Evolutionary conservation across 805 yeast genomes (phyloP), one percentile per base, ranked within the genome.

Genomic region (Candida krabiensis): DNA sequence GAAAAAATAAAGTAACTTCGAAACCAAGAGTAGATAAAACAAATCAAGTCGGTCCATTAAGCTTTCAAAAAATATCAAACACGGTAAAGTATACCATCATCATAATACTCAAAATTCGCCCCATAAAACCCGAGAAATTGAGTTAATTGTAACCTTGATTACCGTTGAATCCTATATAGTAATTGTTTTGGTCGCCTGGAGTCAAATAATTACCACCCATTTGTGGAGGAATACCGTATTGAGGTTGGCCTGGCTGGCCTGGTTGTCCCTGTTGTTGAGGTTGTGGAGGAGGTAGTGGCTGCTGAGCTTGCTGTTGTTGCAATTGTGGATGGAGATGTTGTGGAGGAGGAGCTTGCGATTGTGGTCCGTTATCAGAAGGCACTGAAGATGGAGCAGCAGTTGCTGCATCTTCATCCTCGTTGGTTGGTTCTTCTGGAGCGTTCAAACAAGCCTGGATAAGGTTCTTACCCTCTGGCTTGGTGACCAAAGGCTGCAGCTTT

Each of bases 401-500:
- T 31, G 55, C 41, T 29, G 46, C 40, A 18, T 77, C 77, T 38
- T 78, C 85, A 33, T 81, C 88, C 34, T 79, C 85, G 24, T 50
- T 47, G 15, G 76, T 68, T 9, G 80, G 79, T 47, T 84, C 91
- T 56, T 88, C 96, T n/a, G 96, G 96, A 7, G 98, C 98, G 63
- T 91, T 89, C 58, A 91, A 72, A 63, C 99, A 93, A 11, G 96
- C 95, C 70, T 93, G 97, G 57, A 91, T 91, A 56, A 91, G 77
- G 65, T 90, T 90, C 65, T 93, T 90, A 52, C 99, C 99, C 69
- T 93, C 99, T 36, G 95, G 84, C 66, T 91, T 90, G 28, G 98
- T 93, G 37, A 93, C 99, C 53, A 93, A 77, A 7, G 99, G 99
- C 68, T 93, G 98, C 60, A 93, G 80, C 67, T 93, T 93, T 42